phyloP scores from a whole-genome alignment of 2,329 filamentous ascomycete species.

The Hymenoscyphus fructigenus region DNA sequence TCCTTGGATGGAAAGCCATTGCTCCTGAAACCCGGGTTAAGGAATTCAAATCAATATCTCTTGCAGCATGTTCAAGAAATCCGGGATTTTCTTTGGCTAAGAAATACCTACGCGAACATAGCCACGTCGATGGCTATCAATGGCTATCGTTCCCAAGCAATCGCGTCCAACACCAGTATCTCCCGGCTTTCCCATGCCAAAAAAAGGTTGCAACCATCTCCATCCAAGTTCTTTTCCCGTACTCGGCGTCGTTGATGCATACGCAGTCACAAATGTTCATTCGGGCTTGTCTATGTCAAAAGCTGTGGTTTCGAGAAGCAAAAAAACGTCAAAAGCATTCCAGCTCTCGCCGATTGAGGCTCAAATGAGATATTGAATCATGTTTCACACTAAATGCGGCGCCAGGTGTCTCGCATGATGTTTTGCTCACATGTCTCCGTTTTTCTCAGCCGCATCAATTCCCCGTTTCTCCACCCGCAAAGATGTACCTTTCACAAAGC shows the following conservation, averaged over 20 bases:
- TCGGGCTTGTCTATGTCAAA: neutral
- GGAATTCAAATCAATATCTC: no score
- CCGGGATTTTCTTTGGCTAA: neutral
- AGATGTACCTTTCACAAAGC: neutral
- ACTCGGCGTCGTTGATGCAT: neutral
- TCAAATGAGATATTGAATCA: neutral
- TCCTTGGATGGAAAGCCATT: neutral
- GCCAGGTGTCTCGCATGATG: neutral
- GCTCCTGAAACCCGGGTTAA: no score
- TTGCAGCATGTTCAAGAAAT: neutral
- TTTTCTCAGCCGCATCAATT: neutral
- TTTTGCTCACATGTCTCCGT: neutral
- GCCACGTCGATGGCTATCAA: neutral
- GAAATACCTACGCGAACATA: no score
- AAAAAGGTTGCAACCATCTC: neutral
- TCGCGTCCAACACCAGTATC: neutral
- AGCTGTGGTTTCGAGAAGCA: neutral
- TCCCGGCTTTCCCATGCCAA: neutral
- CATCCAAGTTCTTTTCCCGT: neutral
- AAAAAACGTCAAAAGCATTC: neutral
- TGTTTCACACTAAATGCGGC: neutral
- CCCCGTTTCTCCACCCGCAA: neutral
- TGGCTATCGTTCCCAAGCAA: neutral
- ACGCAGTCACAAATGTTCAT: neutral
- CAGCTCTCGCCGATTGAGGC: neutral